Base-by-base conservation (phyloP, 2,329 filamentous ascomycete species). In the Aspergillus chevalieri region DNA sequence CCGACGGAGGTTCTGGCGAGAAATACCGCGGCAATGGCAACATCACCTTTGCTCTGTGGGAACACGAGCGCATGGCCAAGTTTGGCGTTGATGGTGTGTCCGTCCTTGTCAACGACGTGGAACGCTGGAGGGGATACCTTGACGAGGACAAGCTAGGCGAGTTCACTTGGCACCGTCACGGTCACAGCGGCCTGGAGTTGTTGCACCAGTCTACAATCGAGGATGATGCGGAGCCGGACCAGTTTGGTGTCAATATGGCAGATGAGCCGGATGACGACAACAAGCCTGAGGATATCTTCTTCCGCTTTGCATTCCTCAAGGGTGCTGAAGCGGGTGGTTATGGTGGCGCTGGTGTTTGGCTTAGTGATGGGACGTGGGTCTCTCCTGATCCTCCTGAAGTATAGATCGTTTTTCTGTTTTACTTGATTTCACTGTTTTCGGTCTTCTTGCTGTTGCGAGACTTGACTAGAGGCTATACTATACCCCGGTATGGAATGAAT, bases 81-180 rank as follows among this genome's bases (percentile, higher is more conserved):
- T 61, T 73, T 4, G 64, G 64, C 8, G 70, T 75, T 21, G 81
- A 84, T 50, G 82, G 81, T 1, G 65, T 84, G 8, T 80, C 77
- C 24, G 73, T 84, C 3, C 66, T 84, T 3, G 77, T 84, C 50
- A 84, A 84, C 54, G 82, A 85, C 47, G 81, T 85, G 1, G 82
- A 85, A 60, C 71, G 80, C 30, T 83, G 78, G 65, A 69, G 78
- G 5, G 78, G 76, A 2, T 84, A 81, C 58, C 63, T 74, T 17
- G 79, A 82, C 49, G 74, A 77, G 48, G 64, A 72, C 33, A 61
- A 65, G 34, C 63, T 58, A 3, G 75, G 73, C 30, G 69, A 75
- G 48, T 80, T 78, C 53, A 78, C 74, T 0, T 80, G 77, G 77
- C 68, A 70, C 47, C 69, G 70, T 17, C 68, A 67, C 49, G 70